A percentile compares a stretch with the other conserved stretches of the same genome.
Evolutionary conservation across 2,329 filamentous ascomycete species (phyloP).

Genomic region (Fusarium sp.): DNA sequence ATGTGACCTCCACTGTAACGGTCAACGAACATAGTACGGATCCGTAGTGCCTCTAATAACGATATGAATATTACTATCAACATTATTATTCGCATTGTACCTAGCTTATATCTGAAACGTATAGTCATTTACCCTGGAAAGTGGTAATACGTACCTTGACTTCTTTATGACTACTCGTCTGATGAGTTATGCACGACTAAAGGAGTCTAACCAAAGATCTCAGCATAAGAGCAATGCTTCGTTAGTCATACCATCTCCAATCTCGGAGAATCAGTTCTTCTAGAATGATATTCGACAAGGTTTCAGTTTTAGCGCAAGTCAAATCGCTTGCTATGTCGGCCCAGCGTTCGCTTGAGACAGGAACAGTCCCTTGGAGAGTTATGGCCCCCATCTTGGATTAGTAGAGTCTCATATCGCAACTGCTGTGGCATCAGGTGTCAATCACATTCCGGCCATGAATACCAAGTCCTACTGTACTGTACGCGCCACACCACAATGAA

Average conservation of each 20-base stretch:
- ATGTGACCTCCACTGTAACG: constrained; percentile 20
- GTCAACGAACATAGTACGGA: background rate
- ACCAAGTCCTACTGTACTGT: constrained; percentile 13
- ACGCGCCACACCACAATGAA: constrained; percentile 31
- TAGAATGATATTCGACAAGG: constrained; percentile 26
- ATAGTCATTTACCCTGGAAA: background rate
- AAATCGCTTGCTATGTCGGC: background rate
- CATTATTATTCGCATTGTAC: background rate
- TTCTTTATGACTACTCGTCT: background rate
- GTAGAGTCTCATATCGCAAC: constrained; percentile 20
- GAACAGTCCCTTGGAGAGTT: constrained; percentile 5
- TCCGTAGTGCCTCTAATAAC: background rate
- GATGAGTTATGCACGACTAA: background rate
- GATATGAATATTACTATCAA: background rate
- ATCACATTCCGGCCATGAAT: constrained; percentile 35
- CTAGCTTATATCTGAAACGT: background rate
- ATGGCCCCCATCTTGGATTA: constrained; percentile 9
- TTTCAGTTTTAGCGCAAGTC: constrained; percentile 23
- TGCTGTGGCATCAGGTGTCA: constrained; percentile 22
- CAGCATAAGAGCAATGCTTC: background rate
- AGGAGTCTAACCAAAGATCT: too few relatives aligned
- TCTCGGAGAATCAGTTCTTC: constrained; percentile 12
- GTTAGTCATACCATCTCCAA: constrained; percentile 1
- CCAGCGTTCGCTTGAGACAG: constrained; percentile 17
- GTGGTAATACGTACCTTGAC: background rate